phyloP scores from a whole-genome alignment of 2,329 filamentous ascomycete genomes.

The Clarireedia paspali region DNA sequence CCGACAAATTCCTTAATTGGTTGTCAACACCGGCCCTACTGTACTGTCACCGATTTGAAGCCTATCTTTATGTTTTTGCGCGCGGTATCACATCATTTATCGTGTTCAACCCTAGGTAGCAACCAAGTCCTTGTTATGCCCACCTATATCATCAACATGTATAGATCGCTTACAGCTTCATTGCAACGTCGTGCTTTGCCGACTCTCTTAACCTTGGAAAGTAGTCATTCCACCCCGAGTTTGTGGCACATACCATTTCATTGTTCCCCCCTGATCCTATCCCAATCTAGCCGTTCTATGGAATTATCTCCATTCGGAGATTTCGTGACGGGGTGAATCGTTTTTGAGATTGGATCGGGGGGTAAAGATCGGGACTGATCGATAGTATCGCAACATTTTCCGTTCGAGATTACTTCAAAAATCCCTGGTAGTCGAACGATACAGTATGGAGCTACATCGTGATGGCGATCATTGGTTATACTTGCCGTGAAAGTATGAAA shows the following conservation, averaged over 20 bases:
- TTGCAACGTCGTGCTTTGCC: background rate
- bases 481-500: background rate
- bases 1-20: slow-evolving; percentile 11
- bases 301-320: slow-evolving; percentile 19
- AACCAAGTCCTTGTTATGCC: slow-evolving; percentile 8
- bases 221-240: slow-evolving; percentile 9
- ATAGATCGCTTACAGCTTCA: slow-evolving; percentile 16
- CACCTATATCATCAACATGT: slow-evolving; percentile 21
- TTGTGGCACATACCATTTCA: background rate
- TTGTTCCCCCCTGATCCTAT: background rate
- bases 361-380: slow-evolving; percentile 3
- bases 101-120: slow-evolving; percentile 1
- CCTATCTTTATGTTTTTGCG: background rate
- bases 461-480: slow-evolving; percentile 6
- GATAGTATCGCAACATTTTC: slow-evolving; percentile 3
- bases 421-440: background rate
- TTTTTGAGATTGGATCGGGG: slow-evolving; percentile 2
- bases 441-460: background rate
- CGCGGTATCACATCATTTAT: slow-evolving; percentile 3
- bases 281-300: slow-evolving; percentile 2
- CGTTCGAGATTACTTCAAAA: background rate
- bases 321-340: slow-evolving; percentile 17
- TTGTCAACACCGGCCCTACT: background rate
- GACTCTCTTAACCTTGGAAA: background rate
- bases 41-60: background rate